These are phyloP conservation scores for Clitoria ternatea DNA, from an alignment of 306 rosid genomes.

Conservation along the genomic window DNA sequence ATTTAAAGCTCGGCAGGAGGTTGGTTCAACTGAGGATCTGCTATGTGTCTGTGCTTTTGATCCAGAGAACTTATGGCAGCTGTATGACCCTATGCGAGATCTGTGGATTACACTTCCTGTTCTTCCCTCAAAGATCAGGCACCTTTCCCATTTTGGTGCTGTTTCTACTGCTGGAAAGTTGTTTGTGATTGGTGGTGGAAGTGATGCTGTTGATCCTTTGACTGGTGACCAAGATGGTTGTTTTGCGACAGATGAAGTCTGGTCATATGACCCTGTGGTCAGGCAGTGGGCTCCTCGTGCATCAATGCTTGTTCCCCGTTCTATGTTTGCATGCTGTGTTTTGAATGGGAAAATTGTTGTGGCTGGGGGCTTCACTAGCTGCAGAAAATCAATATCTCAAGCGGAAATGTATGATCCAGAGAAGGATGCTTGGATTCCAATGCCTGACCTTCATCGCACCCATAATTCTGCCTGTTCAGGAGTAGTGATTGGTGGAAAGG, in stretches of 20 bases:
- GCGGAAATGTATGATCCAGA: constrained; percentile 95
- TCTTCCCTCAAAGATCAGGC: constrained; percentile 84
- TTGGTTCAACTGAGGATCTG: constrained; percentile 76
- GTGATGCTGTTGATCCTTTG: constrained; percentile 89
- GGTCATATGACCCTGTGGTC: constrained; percentile 89
- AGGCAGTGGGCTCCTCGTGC: constrained; percentile 76
- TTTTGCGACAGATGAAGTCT: constrained; percentile 92
- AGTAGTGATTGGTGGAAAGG: constrained; percentile 71
- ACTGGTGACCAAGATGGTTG: constrained; percentile 97
- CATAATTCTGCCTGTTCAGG: constrained; percentile 96
- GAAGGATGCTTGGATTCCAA: constrained; percentile 69
- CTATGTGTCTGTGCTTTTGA: constrained; percentile 87
- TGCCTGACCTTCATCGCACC: constrained; percentile 83
- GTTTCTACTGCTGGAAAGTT: constrained; percentile 83
- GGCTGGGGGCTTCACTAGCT: constrained; percentile 95
- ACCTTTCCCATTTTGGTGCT: constrained; percentile 86
- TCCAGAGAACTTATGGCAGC: constrained; percentile 96
- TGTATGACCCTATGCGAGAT: constrained; percentile 80
- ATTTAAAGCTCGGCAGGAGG: constrained; percentile 74
- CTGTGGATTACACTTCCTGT: constrained; percentile 95
- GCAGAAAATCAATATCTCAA: constrained; percentile 86
- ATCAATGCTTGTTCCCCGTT: constrained; percentile 89
- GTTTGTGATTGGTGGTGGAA: constrained; percentile 96
- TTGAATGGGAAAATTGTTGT: constrained; percentile 88
- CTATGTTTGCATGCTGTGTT: constrained; percentile 96